A percentile compares a stretch with the other conserved stretches of the same genome.
phyloP scores from a whole-genome alignment of 106 monocot species.

The Platanthera guangdongensis region DNA sequence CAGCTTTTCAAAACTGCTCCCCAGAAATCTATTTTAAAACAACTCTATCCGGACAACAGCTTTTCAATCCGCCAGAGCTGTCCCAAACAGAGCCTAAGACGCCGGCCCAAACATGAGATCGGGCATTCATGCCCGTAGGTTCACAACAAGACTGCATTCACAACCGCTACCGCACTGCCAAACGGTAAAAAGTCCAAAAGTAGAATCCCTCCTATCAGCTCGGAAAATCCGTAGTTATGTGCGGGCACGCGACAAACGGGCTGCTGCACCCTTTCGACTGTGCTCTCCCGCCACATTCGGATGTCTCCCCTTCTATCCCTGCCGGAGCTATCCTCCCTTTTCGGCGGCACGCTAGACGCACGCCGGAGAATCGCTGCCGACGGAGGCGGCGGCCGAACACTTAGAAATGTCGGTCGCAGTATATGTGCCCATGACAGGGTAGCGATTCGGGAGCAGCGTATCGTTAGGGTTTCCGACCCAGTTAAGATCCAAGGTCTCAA shows the following conservation, averaged over 20 bases:
- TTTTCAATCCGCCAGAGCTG: too few species aligned
- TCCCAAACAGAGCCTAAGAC: too few species aligned
- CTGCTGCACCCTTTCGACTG: neutral
- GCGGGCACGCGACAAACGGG: neutral
- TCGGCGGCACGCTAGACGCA: neutral
- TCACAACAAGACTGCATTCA: too few species aligned
- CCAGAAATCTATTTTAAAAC: too few species aligned
- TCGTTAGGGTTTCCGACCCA: slow-evolving; percentile 45
- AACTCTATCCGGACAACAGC: too few species aligned
- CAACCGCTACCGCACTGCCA: too few species aligned
- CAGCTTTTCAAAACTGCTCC: too few species aligned
- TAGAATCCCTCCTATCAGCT: too few species aligned
- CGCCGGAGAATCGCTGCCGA: neutral
- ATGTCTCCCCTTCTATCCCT: slow-evolving; percentile 7
- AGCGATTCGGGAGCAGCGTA: slow-evolving; percentile 23
- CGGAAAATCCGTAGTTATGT: neutral
- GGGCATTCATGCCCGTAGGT: too few species aligned
- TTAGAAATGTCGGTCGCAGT: neutral
- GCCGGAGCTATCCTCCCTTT: neutral
- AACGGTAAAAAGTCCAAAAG: too few species aligned
- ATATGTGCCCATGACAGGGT: slow-evolving; percentile 11
- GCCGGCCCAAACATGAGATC: too few species aligned
- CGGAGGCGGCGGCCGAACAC: neutral
- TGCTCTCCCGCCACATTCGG: neutral
- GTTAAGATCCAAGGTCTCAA: slow-evolving; percentile 14